Conservation (phyloP, 2,329 filamentous ascomycete species). For the Geosmithia morbida region DNA sequence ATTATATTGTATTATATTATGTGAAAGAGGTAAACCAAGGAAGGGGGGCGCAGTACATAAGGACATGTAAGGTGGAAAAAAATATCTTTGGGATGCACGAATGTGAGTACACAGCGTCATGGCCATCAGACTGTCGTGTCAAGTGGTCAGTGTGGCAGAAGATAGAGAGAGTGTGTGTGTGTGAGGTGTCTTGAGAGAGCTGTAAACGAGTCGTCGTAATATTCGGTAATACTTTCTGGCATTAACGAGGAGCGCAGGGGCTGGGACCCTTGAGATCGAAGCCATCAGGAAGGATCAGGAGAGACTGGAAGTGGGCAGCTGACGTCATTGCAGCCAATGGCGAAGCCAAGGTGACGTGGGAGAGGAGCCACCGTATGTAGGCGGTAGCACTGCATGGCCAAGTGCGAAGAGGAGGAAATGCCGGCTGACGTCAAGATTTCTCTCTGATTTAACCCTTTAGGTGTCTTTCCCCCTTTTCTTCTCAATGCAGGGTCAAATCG, state of each 20-base stretch:
- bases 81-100: neutral
- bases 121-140: neutral
- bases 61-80: neutral
- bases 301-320: constrained; percentile 1
- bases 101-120: neutral
- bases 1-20: neutral
- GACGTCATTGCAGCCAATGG: constrained; percentile 7
- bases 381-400: neutral
- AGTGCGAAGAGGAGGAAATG: neutral
- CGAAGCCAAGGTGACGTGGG: neutral
- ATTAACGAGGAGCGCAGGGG: too few species aligned
- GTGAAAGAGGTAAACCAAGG: neutral
- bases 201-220: neutral
- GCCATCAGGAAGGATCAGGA: neutral
- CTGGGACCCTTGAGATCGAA: neutral
- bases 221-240: too few species aligned
- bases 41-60: neutral
- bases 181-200: neutral
- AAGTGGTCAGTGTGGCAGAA: neutral
- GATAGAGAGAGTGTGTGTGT: neutral
- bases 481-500: too few species aligned
- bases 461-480: neutral
- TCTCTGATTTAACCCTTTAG: neutral
- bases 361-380: neutral
- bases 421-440: constrained; percentile 1